phyloP scores from a whole-genome alignment of 352 stramenopile species.

The Phytopythium helicoides region DNA sequence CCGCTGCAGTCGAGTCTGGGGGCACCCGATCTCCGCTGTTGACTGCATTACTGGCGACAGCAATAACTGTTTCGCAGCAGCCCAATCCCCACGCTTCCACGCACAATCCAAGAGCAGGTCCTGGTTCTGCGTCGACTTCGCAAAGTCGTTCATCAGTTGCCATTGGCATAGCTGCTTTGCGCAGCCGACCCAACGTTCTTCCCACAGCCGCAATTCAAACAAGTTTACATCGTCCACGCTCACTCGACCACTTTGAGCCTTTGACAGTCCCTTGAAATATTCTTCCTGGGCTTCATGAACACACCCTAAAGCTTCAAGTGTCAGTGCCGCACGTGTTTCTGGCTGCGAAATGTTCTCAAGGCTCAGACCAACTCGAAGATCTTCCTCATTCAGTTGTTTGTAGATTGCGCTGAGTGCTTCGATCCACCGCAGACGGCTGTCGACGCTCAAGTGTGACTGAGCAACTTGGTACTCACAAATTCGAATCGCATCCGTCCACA shows the following conservation, averaged over 20 bases:
- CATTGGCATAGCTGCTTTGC: constrained; percentile 92
- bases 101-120: constrained; percentile 91
- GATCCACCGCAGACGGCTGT: constrained; percentile 82
- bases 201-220: constrained; percentile 86
- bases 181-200: constrained; percentile 90
- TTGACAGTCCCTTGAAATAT: constrained; percentile 83
- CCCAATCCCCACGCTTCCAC: constrained; percentile 92
- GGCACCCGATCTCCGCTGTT: constrained; percentile 60
- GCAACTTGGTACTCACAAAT: constrained; percentile 86
- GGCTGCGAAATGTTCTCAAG: constrained; percentile 72
- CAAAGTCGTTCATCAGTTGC: constrained; percentile 92
- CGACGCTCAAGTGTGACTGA: constrained; percentile 57
- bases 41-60: constrained; percentile 59
- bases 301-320: constrained; percentile 77
- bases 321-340: constrained; percentile 71
- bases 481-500: constrained; percentile 66
- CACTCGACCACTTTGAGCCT: constrained; percentile 64
- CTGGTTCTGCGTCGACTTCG: constrained; percentile 90
- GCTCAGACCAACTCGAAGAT: constrained; percentile 76
- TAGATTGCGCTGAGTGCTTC: constrained; percentile 84
- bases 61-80: constrained; percentile 78
- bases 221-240: constrained; percentile 81
- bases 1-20: constrained; percentile 74
- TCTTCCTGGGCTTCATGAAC: constrained; percentile 87
- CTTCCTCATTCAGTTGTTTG: constrained; percentile 84